Base-by-base conservation (phyloP, 441 rosid genomes). In the Aquilaria agallochum region DNA sequence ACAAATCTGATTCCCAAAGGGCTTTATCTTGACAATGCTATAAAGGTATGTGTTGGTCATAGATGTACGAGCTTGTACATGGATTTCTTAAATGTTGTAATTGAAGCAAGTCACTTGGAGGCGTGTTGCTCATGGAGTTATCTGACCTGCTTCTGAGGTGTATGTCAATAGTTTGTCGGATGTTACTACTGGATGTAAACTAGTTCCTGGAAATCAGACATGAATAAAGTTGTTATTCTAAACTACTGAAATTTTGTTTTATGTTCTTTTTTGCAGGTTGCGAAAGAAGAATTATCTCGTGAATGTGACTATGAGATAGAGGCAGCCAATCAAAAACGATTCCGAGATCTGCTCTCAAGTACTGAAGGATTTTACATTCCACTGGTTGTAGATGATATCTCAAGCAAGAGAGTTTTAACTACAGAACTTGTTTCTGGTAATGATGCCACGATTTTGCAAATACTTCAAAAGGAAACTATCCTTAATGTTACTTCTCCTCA, bases 301-400 rank as follows among this genome's bases (percentile, higher is more conserved):
- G 99, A 94, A 71, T 94, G 99, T 82, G 92, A 91, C 87, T 94
- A 91, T 71, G 86, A 76, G 56, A 62, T 91, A 56, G 99, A 94
- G 82, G 95, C 97, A 60, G 63, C 67, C 42, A 91, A 86, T 77
- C 94, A 91, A 85, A 94, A 91, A 75, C 78, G 76, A 40, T 91
- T 94, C 66, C 76, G 77, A 47, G 71, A 82, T 30, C 74, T 89
- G 71, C 77, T 91, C 31, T 72, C 85, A 32, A 63, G 59, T 69
- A 66, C 62, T 11, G 67, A 81, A 55, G 94, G 88, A 60, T 86
- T 84, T 66, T 89, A 91, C 54, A 96, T 94, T 68, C 99, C 99
- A 1, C 44, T 52, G 56, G 99, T 89, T 53, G 70, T 89, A 46
- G 95, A 91, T 78, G 81, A 87, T 42, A 36, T 80, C 64, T 94